Conservation (phyloP, 2,329 filamentous ascomycete genomes). For the Podosphaera fusca region DNA sequence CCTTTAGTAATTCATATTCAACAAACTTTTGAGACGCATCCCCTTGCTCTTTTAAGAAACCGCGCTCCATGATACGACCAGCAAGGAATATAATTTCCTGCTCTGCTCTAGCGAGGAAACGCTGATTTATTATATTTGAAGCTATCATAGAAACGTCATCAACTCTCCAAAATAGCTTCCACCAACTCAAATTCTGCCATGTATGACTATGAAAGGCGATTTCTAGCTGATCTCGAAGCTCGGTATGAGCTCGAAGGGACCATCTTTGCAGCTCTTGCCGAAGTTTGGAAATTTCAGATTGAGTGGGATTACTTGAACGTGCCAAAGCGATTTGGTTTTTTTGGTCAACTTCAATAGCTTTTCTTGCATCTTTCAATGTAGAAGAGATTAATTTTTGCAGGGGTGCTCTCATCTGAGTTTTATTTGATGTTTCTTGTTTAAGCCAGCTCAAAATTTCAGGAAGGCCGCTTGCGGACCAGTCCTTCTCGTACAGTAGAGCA, state of each 20-base stretch:
- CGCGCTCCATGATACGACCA: constrained; percentile 48
- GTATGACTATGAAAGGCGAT: constrained; percentile 49
- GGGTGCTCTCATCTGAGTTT: constrained; percentile 35
- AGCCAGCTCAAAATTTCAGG: constrained; percentile 45
- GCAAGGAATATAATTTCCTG: constrained; percentile 62
- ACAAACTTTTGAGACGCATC: constrained; percentile 3
- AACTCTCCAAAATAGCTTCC: constrained; percentile 85
- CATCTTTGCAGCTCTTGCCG: constrained; percentile 39
- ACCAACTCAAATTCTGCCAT: constrained; percentile 74
- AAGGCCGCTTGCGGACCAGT: constrained; percentile 53
- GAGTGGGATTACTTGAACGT: constrained; percentile 13
- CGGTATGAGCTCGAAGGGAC: constrained; percentile 60
- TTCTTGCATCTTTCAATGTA: constrained; percentile 31
- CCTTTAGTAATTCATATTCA: constrained; percentile 1
- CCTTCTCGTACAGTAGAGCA: constrained; percentile 45
- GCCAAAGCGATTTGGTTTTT: constrained; percentile 15
- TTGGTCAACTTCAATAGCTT: constrained; percentile 28
- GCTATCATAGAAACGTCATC: constrained; percentile 77
- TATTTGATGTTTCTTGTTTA: constrained; percentile 20
- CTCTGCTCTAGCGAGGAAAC: constrained; percentile 60
- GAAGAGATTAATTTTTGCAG: constrained; percentile 45
- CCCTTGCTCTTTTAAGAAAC: constrained; percentile 17
- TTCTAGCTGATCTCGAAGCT: constrained; percentile 61
- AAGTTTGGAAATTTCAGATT: constrained; percentile 24
- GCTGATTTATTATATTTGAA: constrained; percentile 50